Percentiles rank a stretch among this genome's conserved stretches.
phyloP scores from a whole-genome alignment of 352 stramenopile genomes.

The Peronosclerospora sorghi region DNA sequence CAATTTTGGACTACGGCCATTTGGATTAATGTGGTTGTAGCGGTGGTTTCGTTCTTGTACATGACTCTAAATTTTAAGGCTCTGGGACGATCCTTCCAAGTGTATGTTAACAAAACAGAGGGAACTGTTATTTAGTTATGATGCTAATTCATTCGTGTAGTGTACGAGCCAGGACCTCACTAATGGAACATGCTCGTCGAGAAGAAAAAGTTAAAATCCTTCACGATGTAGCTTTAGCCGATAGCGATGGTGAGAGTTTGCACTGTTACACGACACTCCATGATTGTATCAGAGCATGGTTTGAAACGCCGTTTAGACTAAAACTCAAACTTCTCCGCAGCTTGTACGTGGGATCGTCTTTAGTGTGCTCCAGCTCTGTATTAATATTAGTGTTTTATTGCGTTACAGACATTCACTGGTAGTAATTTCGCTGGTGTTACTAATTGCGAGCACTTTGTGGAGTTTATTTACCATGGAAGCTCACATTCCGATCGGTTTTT shows the following conservation, averaged over 20 bases:
- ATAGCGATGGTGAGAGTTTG: conserved; percentile 3
- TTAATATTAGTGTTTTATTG: conserved; percentile 1
- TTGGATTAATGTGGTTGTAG: conserved; percentile 64
- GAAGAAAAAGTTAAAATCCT: not conserved
- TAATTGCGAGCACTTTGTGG: conserved; percentile 57
- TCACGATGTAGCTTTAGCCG: conserved; percentile 6
- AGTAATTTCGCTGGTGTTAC: conserved; percentile 31
- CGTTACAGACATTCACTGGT: conserved; percentile 47
- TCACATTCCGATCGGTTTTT: conserved; percentile 62
- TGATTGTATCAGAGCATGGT: conserved; percentile 12
- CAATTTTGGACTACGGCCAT: conserved; percentile 52
- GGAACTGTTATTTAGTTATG: not conserved
- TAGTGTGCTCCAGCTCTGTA: not conserved
- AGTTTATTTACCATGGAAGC: conserved; percentile 62
- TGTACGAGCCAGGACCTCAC: conserved; percentile 8
- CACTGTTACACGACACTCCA: not conserved
- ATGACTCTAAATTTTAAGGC: conserved; percentile 47
- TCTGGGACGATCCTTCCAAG: conserved; percentile 34
- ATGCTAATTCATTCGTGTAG: conserved; percentile 6
- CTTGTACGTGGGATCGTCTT: conserved; percentile 30
- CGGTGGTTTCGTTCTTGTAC: conserved; percentile 38
- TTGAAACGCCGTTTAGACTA: conserved; percentile 30
- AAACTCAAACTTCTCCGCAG: conserved; percentile 60
- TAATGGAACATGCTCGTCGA: not conserved
- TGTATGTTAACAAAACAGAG: conserved; percentile 21